Percentiles rank a stretch among this genome's conserved stretches.
Evolutionary conservation across 2,329 filamentous ascomycete genomes (phyloP).

Genomic region (Nemania sp.): DNA sequence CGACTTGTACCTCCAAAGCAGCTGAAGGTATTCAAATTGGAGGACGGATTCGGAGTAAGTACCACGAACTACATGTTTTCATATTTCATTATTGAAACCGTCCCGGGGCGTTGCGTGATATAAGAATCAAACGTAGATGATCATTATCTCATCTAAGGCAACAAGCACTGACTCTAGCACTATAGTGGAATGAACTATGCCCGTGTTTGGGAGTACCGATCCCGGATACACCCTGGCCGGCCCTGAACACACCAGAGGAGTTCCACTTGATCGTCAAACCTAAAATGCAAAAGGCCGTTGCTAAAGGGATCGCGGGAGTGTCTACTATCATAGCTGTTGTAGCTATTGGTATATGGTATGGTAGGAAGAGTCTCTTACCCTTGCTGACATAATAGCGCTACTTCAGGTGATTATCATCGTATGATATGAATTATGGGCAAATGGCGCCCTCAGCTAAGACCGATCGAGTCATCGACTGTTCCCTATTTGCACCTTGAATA

Average conservation of each 20-base stretch:
- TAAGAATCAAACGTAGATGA: background rate
- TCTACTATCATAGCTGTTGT: constrained; percentile 40
- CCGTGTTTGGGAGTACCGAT: constrained; percentile 44
- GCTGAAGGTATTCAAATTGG: constrained; percentile 46
- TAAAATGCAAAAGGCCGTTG: constrained; percentile 45
- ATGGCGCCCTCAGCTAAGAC: background rate
- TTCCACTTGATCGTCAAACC: constrained; percentile 42
- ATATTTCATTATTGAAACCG: background rate
- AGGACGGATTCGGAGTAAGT: constrained; percentile 43
- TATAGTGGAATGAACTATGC: constrained; percentile 46
- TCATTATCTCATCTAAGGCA: background rate
- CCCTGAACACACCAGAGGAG: constrained; percentile 45
- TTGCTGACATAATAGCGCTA: constrained; percentile 17
- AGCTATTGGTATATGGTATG: constrained; percentile 42
- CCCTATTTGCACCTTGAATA: background rate
- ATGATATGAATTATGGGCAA: background rate
- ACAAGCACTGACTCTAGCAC: constrained; percentile 2
- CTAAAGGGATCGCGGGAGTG: constrained; percentile 44
- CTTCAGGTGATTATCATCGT: background rate
- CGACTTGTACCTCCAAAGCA: constrained; percentile 45
- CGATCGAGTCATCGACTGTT: background rate
- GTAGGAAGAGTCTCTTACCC: constrained; percentile 30
- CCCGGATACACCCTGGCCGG: constrained; percentile 44
- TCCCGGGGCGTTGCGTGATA: background rate
- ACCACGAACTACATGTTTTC: background rate